Percentiles rank a stretch among this genome's conserved stretches.
These are phyloP conservation scores for Monilinia vaccinii-corymbosi DNA, from an alignment of 2,329 filamentous ascomycete species.

Conservation along the genomic window DNA sequence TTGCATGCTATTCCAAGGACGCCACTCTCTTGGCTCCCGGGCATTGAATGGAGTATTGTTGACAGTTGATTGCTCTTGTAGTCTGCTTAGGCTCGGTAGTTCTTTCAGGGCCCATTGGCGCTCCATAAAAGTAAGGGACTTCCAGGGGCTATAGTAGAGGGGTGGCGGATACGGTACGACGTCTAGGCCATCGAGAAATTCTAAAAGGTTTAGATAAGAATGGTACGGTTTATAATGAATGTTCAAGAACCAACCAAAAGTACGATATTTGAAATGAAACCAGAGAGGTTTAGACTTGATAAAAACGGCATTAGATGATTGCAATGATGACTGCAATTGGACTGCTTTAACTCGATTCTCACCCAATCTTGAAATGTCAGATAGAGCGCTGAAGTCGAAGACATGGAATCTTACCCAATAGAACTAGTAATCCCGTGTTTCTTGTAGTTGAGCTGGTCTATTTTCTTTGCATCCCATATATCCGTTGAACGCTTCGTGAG, in stretches of 20 bases:
- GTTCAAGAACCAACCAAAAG: neutral
- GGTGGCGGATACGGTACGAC: neutral
- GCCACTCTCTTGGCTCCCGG: neutral
- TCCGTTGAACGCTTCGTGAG: too few relatives aligned
- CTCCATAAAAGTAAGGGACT: neutral
- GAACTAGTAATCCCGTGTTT: constrained; percentile 9
- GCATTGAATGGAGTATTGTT: neutral
- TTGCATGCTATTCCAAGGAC: constrained; percentile 4
- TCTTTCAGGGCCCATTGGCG: neutral
- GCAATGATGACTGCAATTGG: too few relatives aligned
- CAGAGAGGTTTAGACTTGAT: neutral
- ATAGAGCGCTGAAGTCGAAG: neutral
- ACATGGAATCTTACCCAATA: neutral
- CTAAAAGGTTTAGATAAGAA: neutral
- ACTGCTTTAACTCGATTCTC: neutral
- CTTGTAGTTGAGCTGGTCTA: constrained; percentile 8
- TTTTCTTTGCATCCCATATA: neutral
- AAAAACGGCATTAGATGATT: too few relatives aligned
- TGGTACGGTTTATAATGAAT: neutral
- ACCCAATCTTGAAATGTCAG: neutral
- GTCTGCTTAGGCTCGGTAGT: neutral
- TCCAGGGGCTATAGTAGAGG: constrained; percentile 5
- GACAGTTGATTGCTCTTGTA: neutral
- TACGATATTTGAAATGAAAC: neutral
- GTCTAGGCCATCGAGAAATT: neutral